Percentiles rank a stretch among this genome's conserved stretches.
Conservation (phyloP, 768 basidiomycete species). For the Mycena rosella region DNA sequence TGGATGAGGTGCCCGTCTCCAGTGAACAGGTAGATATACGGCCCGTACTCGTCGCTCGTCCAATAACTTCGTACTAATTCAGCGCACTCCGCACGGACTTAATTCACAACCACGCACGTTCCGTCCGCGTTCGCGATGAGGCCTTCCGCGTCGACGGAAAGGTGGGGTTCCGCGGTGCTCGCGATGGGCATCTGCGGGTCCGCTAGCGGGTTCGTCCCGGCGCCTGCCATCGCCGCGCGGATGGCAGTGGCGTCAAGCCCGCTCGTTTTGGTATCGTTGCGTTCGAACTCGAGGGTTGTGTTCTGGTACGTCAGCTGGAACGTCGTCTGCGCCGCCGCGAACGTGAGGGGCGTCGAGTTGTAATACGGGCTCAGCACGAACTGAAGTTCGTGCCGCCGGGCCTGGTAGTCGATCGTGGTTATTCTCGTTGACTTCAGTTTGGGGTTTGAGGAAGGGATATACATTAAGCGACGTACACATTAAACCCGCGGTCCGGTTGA, state of each 20-base stretch:
- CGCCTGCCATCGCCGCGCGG: slow-evolving; percentile 53
- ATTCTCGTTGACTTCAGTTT: too few relatives aligned
- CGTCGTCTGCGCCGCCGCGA: slow-evolving; percentile 63
- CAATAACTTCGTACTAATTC: slow-evolving; percentile 60
- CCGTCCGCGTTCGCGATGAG: slow-evolving; percentile 70
- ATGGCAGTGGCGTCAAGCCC: slow-evolving; percentile 68
- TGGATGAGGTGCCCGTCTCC: slow-evolving; percentile 62
- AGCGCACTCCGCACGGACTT: not conserved
- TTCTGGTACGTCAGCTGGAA: slow-evolving; percentile 63
- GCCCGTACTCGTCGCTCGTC: slow-evolving; percentile 79
- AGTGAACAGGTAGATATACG: slow-evolving; percentile 70
- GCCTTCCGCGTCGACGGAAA: slow-evolving; percentile 71
- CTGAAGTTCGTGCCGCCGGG: slow-evolving; percentile 69
- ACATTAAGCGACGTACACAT: slow-evolving; percentile 55
- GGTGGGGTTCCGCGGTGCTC: slow-evolving; percentile 54
- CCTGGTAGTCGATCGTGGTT: slow-evolving; percentile 73
- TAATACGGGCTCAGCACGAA: slow-evolving; percentile 73
- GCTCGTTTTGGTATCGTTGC: slow-evolving; percentile 59
- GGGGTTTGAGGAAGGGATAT: not conserved
- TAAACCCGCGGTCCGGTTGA: slow-evolving; percentile 73
- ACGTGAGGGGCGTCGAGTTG: slow-evolving; percentile 57
- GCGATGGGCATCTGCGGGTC: slow-evolving; percentile 64
- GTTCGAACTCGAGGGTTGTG: slow-evolving; percentile 65
- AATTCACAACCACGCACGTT: slow-evolving; percentile 53
- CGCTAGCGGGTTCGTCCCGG: slow-evolving; percentile 45